Evolutionary conservation across 2,329 filamentous ascomycete species (phyloP), one percentile per base, ranked within the genome.

Genomic region (Tolypocladium inflatum): DNA sequence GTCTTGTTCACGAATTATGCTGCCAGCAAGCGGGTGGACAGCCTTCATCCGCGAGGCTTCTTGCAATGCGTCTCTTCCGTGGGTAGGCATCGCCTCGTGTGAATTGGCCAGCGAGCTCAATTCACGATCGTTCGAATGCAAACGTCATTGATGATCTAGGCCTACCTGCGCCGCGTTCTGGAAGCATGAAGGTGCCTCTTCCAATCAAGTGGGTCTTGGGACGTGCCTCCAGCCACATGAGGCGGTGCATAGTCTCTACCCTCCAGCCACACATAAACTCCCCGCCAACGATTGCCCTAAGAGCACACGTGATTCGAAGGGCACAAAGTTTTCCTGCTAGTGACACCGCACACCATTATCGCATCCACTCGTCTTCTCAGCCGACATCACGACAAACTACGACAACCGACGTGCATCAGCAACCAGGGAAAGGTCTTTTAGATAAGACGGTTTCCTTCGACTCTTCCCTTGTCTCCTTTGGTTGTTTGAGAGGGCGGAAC

Each of bases 401-500:
- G 54, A 50, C 57, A 54, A 57, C 42, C 73, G 75, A 78, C 75
- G 71, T 67, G 69, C 69, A 72, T 62, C 68, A 72, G 63, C 66
- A 70, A 67, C 60, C 65, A 72, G 72, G 71, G 67, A 73, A 75
- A 71, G 71, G 74, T 74, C 75, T 77, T 74, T 75, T 73, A 67
- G 70, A 68, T 72, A 75, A 76, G 74, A 76, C 73, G 71, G 70
- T 72, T 69, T 68, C 67, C 67, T 67, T 67, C 67, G 63, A 71
- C 69, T 69, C 67, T 74, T 53, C 55, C 70, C 69, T 71, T 72
- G 67, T 70, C 67, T 71, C 70, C 71, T 66, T 72, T 70, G 74
- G 72, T 77, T 73, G 71, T 70, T 74, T 73, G 74, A 77, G 76
- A 76, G 75, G 72, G 71, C 70, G 72, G 71, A 73, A 72, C 71